Base-by-base conservation (phyloP, 495 filamentous ascomycete species). In the Hyaloscypha variabilis region DNA sequence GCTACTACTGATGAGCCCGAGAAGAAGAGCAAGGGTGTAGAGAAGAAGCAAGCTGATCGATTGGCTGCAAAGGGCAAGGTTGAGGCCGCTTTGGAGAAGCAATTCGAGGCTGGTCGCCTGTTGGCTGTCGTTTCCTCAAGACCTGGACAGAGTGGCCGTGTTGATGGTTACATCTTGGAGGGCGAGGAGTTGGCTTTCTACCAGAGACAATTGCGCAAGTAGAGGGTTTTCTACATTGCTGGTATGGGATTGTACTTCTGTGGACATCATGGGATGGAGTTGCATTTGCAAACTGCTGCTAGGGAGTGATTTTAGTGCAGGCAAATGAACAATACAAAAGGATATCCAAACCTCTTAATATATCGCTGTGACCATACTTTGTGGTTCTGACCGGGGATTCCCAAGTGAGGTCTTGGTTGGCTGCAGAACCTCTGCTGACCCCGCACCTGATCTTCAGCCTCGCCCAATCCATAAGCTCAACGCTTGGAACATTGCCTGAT, bases 141-240 rank as follows among this genome's bases (percentile, higher is more conserved):
- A 75, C 95, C 95, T 60, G 95, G 95, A 72, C 95, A 99, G 91
- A 92, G 90, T 78, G 95, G 95, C 72, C 93, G 95, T 79, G 84
- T 85, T 68, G 95, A 99, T 80, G 95, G 95, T 65, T 99, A 99
- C 85, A 90, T 99, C 78, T 86, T 99, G 67, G 95, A 99, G 90
- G 95, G 95, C 72, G 95, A 99, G 76, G 95, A 99, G 88, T 83
- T 99, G 72, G 91, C 91, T 79, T 99, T 99, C 91, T 99, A 99
- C 91, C 92, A 95, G 88, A 88, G 88, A 83, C 93, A 91, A 79
- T 90, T 98, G 81, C 90, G 94, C 88, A 97, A 95, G 88, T 98
- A 97, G 86, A 85, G 73, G 73, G 58, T 69, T 73, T 69, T 67
- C 58, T 71, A 26, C 39, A 52, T 53, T 34, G 31, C 57, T 63